Conservation (phyloP, 2,329 filamentous ascomycete genomes). For the Chaetomiaceae sp. region DNA sequence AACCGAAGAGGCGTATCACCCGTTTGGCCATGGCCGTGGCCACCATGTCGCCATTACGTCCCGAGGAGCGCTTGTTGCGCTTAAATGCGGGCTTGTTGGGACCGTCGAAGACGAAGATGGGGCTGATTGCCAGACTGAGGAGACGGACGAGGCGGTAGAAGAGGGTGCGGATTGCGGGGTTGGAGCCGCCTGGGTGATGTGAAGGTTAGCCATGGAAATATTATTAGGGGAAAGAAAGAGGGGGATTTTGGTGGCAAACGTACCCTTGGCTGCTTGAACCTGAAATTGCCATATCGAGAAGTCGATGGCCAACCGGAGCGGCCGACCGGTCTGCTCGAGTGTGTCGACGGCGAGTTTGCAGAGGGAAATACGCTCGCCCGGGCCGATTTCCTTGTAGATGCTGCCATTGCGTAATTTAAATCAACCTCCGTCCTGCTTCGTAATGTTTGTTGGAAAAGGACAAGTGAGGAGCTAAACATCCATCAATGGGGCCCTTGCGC, state of each 20-base stretch:
- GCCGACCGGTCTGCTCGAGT: slow-evolving; percentile 63
- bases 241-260: slow-evolving; percentile 1
- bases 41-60: slow-evolving; percentile 55
- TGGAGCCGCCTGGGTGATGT: slow-evolving; percentile 61
- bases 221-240: background rate
- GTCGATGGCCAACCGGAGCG: slow-evolving; percentile 84
- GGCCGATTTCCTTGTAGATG: slow-evolving; percentile 84
- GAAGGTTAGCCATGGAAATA: background rate
- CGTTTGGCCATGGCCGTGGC: slow-evolving; percentile 75
- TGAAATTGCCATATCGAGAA: slow-evolving; percentile 98
- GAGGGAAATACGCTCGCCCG: slow-evolving; percentile 72
- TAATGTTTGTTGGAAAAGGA: no score
- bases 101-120: slow-evolving; percentile 53
- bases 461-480: no score
- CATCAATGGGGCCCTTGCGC: no score
- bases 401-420: no score
- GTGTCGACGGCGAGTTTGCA: slow-evolving; percentile 77
- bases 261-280: slow-evolving; percentile 72
- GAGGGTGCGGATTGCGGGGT: slow-evolving; percentile 83
- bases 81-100: slow-evolving; percentile 64
- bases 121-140: slow-evolving; percentile 44
- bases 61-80: slow-evolving; percentile 69
- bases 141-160: slow-evolving; percentile 77
- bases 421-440: no score
- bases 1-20: slow-evolving; percentile 78